A percentile compares a stretch with the other conserved stretches of the same genome.
Conservation (phyloP, 2,329 filamentous ascomycete species). For the Cladorrhinum sp. region DNA sequence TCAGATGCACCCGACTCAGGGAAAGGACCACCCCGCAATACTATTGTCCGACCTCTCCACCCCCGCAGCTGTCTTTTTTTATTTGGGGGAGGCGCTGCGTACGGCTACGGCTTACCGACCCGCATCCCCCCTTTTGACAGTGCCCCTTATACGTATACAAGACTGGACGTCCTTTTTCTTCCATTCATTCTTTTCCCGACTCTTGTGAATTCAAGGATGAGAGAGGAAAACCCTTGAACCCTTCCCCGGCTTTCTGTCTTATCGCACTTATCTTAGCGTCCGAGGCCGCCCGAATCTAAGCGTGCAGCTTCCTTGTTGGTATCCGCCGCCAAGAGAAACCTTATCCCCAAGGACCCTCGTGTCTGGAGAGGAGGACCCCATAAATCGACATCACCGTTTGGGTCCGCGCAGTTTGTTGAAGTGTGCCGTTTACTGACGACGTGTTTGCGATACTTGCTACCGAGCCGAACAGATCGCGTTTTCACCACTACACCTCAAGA, state of each 20-base stretch:
- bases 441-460: neutral
- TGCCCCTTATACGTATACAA: neutral
- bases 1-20: neutral
- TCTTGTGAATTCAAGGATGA: neutral
- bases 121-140: neutral
- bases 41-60: neutral
- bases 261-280: slow-evolving; percentile 15
- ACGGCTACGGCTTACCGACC: neutral
- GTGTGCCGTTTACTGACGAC: neutral
- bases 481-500: neutral
- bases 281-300: slow-evolving; percentile 19
- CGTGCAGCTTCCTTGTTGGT: slow-evolving; percentile 10
- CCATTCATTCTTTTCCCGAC: neutral
- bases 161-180: too few species aligned
- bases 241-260: neutral
- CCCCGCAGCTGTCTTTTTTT: neutral
- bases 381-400: slow-evolving; percentile 7
- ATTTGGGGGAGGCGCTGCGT: neutral
- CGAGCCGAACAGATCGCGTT: neutral
- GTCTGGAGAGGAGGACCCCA: neutral
- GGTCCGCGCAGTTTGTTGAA: neutral
- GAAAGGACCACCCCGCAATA: neutral
- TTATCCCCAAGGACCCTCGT: slow-evolving; percentile 9
- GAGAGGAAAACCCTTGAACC: neutral
- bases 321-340: slow-evolving; percentile 16